Conservation (phyloP, 805 yeast genomes). For the Yarrowia deformans region DNA sequence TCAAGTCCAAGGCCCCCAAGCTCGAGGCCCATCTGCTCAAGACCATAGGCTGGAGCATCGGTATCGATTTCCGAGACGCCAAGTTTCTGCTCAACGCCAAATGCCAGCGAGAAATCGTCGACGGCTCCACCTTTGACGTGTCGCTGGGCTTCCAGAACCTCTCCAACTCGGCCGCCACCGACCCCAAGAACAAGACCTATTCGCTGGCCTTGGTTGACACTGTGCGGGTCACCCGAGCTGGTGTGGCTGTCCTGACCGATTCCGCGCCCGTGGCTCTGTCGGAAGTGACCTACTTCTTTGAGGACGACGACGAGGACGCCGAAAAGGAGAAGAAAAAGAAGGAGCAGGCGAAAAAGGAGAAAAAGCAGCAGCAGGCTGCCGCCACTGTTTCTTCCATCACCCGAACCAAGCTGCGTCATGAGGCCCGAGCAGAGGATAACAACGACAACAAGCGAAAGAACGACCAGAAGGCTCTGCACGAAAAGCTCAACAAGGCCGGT, state of each 20-base stretch:
- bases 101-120: constrained; percentile 69
- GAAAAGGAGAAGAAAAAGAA: constrained; percentile 48
- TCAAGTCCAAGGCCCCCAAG: constrained; percentile 70
- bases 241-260: constrained; percentile 72
- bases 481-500: constrained; percentile 86
- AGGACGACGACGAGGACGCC: constrained; percentile 63
- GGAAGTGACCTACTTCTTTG: constrained; percentile 84
- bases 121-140: constrained; percentile 77
- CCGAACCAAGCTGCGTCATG: constrained; percentile 77
- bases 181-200: constrained; percentile 64
- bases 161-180: constrained; percentile 57
- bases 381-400: constrained; percentile 69
- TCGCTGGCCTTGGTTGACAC: constrained; percentile 83
- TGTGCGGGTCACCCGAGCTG: constrained; percentile 67
- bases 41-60: constrained; percentile 86
- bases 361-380: constrained; percentile 48
- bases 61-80: constrained; percentile 87
- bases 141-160: constrained; percentile 79
- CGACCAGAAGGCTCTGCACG: constrained; percentile 83
- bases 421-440: constrained; percentile 56
- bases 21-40: constrained; percentile 70
- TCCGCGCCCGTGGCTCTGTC: constrained; percentile 68
- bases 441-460: constrained; percentile 82
- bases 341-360: constrained; percentile 37
- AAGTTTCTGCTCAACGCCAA: constrained; percentile 74